Percentiles rank a stretch among this genome's conserved stretches.
These are phyloP conservation scores for Aurifilum marmelostoma DNA, from an alignment of 2,329 filamentous ascomycete genomes.

Conservation along the genomic window DNA sequence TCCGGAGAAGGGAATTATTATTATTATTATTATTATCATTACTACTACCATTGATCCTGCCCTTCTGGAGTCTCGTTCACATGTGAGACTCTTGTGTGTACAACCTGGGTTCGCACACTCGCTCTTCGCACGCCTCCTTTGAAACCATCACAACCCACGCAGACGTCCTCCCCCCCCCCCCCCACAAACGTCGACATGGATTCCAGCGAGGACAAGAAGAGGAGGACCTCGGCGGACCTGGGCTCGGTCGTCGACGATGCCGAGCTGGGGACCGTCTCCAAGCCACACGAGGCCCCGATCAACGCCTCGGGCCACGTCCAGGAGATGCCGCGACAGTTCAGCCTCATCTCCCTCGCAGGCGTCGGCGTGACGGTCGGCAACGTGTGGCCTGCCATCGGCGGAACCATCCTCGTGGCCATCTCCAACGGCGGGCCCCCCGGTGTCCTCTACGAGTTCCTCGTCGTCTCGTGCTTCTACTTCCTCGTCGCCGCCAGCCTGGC, in stretches of 20 bases:
- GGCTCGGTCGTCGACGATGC: constrained; percentile 10
- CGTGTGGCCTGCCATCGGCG: constrained; percentile 49
- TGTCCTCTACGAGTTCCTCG: constrained; percentile 63
- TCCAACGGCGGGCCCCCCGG: constrained; percentile 65
- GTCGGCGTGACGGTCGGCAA: constrained; percentile 48
- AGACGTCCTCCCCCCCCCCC: background rate
- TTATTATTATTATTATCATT: too few species aligned
- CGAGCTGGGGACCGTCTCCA: constrained; percentile 11
- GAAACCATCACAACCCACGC: background rate
- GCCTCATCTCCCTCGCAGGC: constrained; percentile 45
- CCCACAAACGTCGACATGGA: background rate
- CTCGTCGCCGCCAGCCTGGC: constrained; percentile 61
- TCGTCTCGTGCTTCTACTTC: constrained; percentile 57
- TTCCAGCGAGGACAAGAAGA: constrained; percentile 11
- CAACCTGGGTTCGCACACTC: background rate
- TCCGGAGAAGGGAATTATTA: too few species aligned
- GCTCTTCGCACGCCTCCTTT: background rate
- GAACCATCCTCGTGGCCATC: constrained; percentile 53
- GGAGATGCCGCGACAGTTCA: constrained; percentile 45
- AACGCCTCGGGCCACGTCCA: constrained; percentile 48
- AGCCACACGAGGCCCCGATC: constrained; percentile 31
- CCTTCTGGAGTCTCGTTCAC: too few species aligned
- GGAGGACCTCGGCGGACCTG: background rate
- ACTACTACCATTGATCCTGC: too few species aligned
- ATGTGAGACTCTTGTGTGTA: too few species aligned